Base-by-base conservation (phyloP, 352 stramenopile species). In the Phytophthora sp. region DNA sequence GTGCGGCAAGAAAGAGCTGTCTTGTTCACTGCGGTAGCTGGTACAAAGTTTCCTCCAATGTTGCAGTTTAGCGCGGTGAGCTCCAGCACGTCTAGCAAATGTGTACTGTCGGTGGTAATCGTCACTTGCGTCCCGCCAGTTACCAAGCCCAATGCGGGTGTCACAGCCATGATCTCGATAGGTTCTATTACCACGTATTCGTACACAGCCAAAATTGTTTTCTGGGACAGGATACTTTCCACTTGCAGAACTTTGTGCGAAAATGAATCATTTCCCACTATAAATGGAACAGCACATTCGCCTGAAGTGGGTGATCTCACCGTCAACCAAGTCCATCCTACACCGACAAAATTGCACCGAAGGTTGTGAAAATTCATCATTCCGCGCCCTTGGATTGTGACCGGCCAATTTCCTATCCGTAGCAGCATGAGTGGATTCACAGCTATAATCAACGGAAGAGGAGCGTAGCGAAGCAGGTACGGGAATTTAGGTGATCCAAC, bases 401-500 rank as follows among this genome's bases (percentile, higher is more conserved):
- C 9, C 13, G 35, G 15, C 4, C 50, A 7, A 16, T 24, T 61
- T 20, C 72, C 69, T 20, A 77, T 26, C 12, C 46, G 42, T 8
- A 63, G 51, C 16, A 74, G 44, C 9, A 56, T 38, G 20, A 63
- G 44, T 16, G 73, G 62, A 15, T 41, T 20, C 4, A 23, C 45
- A 9, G 73, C 76, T 11, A 56, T 13, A 12, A 83, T 66, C 7
- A 42, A 57, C 27, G 77, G 74, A 31, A 66, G 21, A 53, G 67
- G 64, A 35, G 66, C 23, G 47, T 73, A 74, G n/a, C 57, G 70
- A 56, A 84, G 21, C 39, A 82, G 30, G 57, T 72, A 71, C n/a
- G 58, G 33, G 2, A 55, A 23, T 3, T 66, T 54, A 4, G 13
- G 12, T n/a, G 16, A 47, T 29, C 5, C 15, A 46, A 5, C 30